A percentile compares a stretch with the other conserved stretches of the same genome.
phyloP scores from a whole-genome alignment of 192 early-diverging fungal species.

The Podila epicladia region DNA sequence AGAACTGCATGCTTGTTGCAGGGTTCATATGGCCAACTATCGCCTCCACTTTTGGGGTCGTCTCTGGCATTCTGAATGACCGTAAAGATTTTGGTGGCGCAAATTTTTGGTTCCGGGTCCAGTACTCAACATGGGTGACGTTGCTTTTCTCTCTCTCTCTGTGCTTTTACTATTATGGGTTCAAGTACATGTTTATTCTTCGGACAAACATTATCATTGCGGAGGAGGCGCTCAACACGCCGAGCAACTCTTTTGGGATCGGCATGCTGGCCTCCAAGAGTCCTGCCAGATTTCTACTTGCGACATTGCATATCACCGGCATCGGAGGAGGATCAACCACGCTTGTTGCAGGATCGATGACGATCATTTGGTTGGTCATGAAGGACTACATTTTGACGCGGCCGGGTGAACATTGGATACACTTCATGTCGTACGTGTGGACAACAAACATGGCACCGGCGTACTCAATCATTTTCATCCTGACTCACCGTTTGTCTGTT shows the following conservation, averaged over 20 bases:
- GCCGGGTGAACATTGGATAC: not conserved
- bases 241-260: constrained; percentile 31
- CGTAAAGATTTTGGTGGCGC: not conserved
- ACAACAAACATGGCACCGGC: constrained; percentile 27
- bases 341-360: constrained; percentile 10
- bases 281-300: constrained; percentile 38
- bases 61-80: constrained; percentile 15
- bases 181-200: constrained; percentile 50
- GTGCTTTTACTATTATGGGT: constrained; percentile 45
- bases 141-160: constrained; percentile 11
- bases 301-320: constrained; percentile 29
- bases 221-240: constrained; percentile 37
- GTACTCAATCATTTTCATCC: constrained; percentile 7
- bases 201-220: constrained; percentile 49
- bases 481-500: constrained; percentile 2
- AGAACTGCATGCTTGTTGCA: constrained; percentile 23
- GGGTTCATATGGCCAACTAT: constrained; percentile 13
- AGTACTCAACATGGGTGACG: constrained; percentile 28
- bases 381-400: constrained; percentile 15
- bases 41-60: constrained; percentile 6
- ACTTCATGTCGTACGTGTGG: constrained; percentile 35
- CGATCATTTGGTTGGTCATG: constrained; percentile 23
- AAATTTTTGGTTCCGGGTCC: not conserved
- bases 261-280: constrained; percentile 26
- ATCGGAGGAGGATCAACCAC: constrained; percentile 38